Base-by-base conservation (phyloP, 768 basidiomycete species). In the Serendipita sp. region DNA sequence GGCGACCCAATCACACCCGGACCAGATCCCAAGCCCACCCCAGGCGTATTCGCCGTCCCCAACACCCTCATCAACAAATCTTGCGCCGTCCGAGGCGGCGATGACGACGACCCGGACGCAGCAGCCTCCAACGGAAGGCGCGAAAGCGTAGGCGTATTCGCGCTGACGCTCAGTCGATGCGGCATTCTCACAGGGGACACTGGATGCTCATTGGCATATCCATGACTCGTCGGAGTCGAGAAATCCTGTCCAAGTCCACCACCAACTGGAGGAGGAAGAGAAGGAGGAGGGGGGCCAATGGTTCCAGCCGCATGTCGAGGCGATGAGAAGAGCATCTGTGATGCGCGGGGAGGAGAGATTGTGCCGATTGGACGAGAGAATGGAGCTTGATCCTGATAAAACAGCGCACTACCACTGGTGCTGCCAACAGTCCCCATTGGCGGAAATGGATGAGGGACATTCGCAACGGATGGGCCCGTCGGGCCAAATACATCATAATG, bases 1-100 rank as follows among this genome's bases (percentile, higher is more conserved):
- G 34, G 34, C 34, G 34, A 38, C 14, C 34, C 34, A 38, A 38
- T 38, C 34, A 38, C 34, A 14, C 34, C 34, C 4, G 34, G 34
- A 20, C 20, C 20, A 20, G 26, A 17, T 7, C 45, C 45, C 5
- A 9, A 9, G n/a, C 26, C 20, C 7, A 22, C 7, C 5, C 45
- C 45, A 20, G 45, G n/a, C 20, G 45, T 50, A 50, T 50, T 20
- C 7, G 45, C 26, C 45, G 45, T 50, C 5, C 45, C 45, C 45
- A 58, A 31, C 31, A 58, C 53, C 17, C 53, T 22, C 53, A 58
- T 28, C 53, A 58, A 31, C 24, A 58, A n/a, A 33, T 58, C 53
- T 33, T 58, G 53, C 28, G 22, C 53, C 11, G 53, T 58, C n/a
- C n/a, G 16, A 7, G 53, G 53, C 3, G 53, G 53, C 11, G 53